Base-by-base conservation (phyloP, 768 basidiomycete species). In the Aureoboletus auriporus region DNA sequence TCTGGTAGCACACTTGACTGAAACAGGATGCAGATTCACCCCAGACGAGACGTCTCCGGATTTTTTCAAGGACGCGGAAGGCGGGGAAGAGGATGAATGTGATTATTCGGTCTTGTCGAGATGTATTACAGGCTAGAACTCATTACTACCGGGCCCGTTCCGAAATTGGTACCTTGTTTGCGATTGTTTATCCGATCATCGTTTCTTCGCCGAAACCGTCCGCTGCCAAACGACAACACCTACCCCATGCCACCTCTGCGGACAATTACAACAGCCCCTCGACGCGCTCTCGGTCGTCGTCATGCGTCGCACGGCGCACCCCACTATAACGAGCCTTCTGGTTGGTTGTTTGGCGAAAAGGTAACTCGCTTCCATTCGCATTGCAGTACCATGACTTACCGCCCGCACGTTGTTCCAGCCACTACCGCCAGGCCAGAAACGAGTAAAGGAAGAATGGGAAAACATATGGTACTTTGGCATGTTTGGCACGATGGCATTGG, bases 371-470 rank as follows among this genome's bases (percentile, higher is more conserved):
- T 41, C 16, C 12, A 1, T 39, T 33, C 43, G 23, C 48, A 17
- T 42, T 23, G 20, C 7, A 26, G 23, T 37, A 23, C 40, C 23
- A 14, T 13, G 8, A 39, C 47, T 56, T 39, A 49, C 39, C 28
- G 11, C 39, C 27, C 30, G 42, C 26, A 30, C 42, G 31, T 33
- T 8, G 27, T 29, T 46, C 49, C 49, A 92, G 90, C 89, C 90
- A 6, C 81, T 74, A 39, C 76, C 84, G 29, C 79, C 84, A 4
- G 90, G 90, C 9, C 83, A 89, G 69, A 94, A 89, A 66, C 79
- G 93, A 61, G 80, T 85, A 63, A 86, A 85, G 65, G 90, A 94
- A 65, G 80, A 84, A 20, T 96, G 93, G 93, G 93, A 96, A 73
- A 83, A 77, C 55, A 75, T 89, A 35, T 96, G 91, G 87, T 89